phyloP scores from a whole-genome alignment of 345 rosid genomes.

The Camelina laxa region DNA sequence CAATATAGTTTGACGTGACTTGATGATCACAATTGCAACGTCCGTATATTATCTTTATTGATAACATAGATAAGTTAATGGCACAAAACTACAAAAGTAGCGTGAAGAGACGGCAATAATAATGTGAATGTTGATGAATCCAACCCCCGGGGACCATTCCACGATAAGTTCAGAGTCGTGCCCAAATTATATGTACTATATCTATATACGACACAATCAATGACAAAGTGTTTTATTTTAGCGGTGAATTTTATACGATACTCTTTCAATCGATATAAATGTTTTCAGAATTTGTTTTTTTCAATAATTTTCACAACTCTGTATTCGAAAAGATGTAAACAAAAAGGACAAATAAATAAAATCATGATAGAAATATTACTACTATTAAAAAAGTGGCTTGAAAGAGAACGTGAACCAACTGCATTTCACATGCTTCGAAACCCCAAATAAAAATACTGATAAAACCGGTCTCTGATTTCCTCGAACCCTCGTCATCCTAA shows the following conservation, averaged over 20 bases:
- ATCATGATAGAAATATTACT: not conserved
- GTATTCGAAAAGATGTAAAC: conserved; percentile 11
- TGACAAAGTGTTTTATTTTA: conserved; percentile 9
- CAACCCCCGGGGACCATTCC: conserved; percentile 43
- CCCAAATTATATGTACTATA: conserved; percentile 23
- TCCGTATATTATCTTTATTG: conserved; percentile 21
- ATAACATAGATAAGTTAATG: conserved; percentile 22
- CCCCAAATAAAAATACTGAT: not conserved
- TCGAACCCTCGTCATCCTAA: conserved; percentile 19
- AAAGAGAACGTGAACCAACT: conserved; percentile 41
- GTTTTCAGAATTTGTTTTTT: conserved; percentile 11
- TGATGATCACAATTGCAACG: conserved; percentile 30
- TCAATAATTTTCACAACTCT: not conserved
- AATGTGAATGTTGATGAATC: conserved; percentile 39
- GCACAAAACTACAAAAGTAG: conserved; percentile 36
- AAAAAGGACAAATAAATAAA: not conserved
- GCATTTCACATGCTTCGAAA: conserved; percentile 39
- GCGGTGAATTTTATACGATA: conserved; percentile 32
- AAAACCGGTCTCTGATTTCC: conserved; percentile 19
- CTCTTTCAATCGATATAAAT: conserved; percentile 24
- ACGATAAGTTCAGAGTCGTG: conserved; percentile 24
- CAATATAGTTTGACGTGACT: conserved; percentile 27
- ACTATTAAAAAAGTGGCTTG: not conserved
- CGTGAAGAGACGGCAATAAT: conserved; percentile 44
- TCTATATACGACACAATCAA: conserved; percentile 32